Percentiles rank a stretch among this genome's conserved stretches.
phyloP scores from a whole-genome alignment of 345 rosid genomes.

The Luvunga scandens region DNA sequence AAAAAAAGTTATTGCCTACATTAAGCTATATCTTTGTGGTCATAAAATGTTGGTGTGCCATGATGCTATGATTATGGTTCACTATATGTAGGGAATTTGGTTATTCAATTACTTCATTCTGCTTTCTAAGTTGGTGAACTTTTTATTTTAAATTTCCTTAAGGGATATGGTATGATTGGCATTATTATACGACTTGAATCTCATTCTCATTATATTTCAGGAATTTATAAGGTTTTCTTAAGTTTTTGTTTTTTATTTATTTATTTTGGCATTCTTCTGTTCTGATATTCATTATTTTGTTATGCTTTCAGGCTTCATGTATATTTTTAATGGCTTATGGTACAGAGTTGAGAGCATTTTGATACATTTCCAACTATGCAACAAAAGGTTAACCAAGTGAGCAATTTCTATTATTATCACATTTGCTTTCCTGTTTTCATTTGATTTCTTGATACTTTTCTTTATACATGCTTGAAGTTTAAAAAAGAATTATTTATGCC shows the following conservation, averaged over 20 bases:
- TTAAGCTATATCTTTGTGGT: not conserved
- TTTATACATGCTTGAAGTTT: not conserved
- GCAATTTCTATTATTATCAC: not conserved
- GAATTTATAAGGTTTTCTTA: not conserved
- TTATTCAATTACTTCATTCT: not conserved
- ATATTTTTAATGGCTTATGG: slow-evolving; percentile 11
- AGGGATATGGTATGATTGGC: not conserved
- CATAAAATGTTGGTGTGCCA: not conserved
- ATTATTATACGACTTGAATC: not conserved
- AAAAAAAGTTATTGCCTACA: not conserved
- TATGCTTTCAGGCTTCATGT: not conserved
- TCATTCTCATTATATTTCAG: not conserved
- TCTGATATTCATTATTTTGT: not conserved
- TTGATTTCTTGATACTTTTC: not conserved
- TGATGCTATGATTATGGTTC: not conserved
- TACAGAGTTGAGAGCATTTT: slow-evolving; percentile 9
- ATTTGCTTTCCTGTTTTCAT: not conserved
- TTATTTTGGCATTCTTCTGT: not conserved
- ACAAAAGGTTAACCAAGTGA: slow-evolving; percentile 24
- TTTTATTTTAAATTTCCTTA: too few relatives aligned
- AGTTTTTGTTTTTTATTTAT: not conserved
- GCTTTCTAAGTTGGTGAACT: not conserved
- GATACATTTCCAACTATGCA: slow-evolving; percentile 21
- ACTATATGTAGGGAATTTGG: not conserved
- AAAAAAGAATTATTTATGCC: not conserved